These are phyloP conservation scores for Thalassiosira mediterranea DNA, from an alignment of 352 stramenopile genomes.

Conservation along the genomic window DNA sequence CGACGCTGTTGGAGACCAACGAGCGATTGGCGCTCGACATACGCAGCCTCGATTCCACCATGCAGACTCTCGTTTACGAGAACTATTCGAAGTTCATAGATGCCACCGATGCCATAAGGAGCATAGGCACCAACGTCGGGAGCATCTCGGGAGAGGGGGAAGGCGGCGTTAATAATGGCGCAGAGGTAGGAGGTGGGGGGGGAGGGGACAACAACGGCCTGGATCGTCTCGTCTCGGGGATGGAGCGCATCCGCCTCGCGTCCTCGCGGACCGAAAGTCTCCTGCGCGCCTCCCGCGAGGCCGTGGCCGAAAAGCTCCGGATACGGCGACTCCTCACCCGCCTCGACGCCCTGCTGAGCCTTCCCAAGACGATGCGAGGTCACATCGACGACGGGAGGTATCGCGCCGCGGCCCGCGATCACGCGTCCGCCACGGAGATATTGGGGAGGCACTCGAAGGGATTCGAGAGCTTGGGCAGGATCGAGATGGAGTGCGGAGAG, in stretches of 20 bases:
- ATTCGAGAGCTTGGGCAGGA: slow-evolving; percentile 79
- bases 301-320: slow-evolving; percentile 96
- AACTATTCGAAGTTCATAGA: slow-evolving; percentile 99
- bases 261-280: slow-evolving; percentile 89
- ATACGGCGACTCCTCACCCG: slow-evolving; percentile 94
- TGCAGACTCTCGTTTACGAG: slow-evolving; percentile 99
- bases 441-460: slow-evolving; percentile 75
- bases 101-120: slow-evolving; percentile 97
- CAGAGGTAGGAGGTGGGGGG: slow-evolving; percentile 42
- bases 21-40: slow-evolving; percentile 72
- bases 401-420: slow-evolving; percentile 59
- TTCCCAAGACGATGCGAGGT: slow-evolving; percentile 86
- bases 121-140: slow-evolving; percentile 77
- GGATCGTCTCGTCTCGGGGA: slow-evolving; percentile 86
- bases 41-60: slow-evolving; percentile 94
- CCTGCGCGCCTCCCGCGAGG: slow-evolving; percentile 82
- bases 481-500: slow-evolving; percentile 72
- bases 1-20: slow-evolving; percentile 69
- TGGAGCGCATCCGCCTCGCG: slow-evolving; percentile 78
- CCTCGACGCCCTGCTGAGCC: slow-evolving; percentile 96
- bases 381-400: slow-evolving; percentile 72
- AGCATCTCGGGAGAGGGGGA: neutral
- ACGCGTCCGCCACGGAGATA: slow-evolving; percentile 65
- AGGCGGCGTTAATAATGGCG: neutral
- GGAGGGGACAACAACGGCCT: slow-evolving; percentile 84